A percentile compares a stretch with the other conserved stretches of the same genome.
Evolutionary conservation across 768 basidiomycete species (phyloP).

Genomic region (Leccinum aurantiacum): DNA sequence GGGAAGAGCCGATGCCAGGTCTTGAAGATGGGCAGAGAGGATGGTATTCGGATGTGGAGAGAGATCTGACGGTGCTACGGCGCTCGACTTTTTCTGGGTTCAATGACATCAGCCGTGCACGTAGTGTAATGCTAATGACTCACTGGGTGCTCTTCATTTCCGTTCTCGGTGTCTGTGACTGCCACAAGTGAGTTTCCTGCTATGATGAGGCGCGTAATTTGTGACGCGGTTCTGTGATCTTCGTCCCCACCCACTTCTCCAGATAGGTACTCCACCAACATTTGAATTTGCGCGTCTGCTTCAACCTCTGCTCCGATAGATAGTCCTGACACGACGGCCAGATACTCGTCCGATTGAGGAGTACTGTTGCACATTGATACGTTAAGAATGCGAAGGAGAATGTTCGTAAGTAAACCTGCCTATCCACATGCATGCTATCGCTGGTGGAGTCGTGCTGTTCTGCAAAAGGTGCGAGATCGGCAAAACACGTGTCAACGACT

Average conservation of each 20-base stretch:
- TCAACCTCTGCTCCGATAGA: constrained; percentile 65
- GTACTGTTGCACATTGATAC: constrained; percentile 12
- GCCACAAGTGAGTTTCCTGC: constrained; percentile 86
- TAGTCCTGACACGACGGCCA: constrained; percentile 85
- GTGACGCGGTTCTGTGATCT: constrained; percentile 63
- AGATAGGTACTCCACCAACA: constrained; percentile 87
- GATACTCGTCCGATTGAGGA: constrained; percentile 60
- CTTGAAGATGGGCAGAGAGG: constrained; percentile 68
- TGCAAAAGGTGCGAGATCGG: constrained; percentile 68
- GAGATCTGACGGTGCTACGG: constrained; percentile 52
- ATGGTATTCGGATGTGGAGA: constrained; percentile 72
- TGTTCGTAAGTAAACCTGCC: constrained; percentile 33
- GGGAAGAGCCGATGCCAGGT: constrained; percentile 76
- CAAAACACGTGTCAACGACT: constrained; percentile 83
- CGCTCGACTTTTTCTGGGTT: constrained; percentile 63
- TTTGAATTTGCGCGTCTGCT: constrained; percentile 72
- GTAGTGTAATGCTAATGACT: constrained; percentile 25
- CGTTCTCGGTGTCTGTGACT: constrained; percentile 34
- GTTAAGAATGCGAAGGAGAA: constrained; percentile 11
- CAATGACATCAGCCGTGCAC: constrained; percentile 15
- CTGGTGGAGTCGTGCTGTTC: constrained; percentile 24
- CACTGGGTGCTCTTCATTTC: constrained; percentile 47
- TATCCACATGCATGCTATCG: constrained; percentile 70
- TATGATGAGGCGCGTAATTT: constrained; percentile 82
- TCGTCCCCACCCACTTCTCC: constrained; percentile 76